Conservation (phyloP, 495 filamentous ascomycete species). For the Aspergillus taichungensis region DNA sequence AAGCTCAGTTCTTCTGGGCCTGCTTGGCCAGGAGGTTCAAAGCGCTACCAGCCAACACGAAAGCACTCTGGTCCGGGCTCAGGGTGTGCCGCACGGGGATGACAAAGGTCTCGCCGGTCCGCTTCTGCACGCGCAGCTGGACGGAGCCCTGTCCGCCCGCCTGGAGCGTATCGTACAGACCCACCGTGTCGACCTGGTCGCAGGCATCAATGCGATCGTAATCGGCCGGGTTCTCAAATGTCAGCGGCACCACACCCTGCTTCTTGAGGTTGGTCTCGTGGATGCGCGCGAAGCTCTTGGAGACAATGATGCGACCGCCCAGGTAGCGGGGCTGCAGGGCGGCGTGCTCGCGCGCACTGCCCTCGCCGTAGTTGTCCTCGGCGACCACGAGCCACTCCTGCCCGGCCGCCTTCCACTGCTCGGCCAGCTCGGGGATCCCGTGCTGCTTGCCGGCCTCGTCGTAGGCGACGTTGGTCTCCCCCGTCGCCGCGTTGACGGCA, state of each 20-base stretch:
- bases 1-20: constrained; percentile 5
- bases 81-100: constrained; percentile 61
- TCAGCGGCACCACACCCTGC: constrained; percentile 91
- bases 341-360: constrained; percentile 88
- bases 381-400: constrained; percentile 83
- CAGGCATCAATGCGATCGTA: constrained; percentile 76
- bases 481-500: constrained; percentile 83
- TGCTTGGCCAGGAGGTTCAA: constrained; percentile 74
- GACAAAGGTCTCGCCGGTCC: constrained; percentile 49
- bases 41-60: constrained; percentile 89
- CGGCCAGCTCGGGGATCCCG: constrained; percentile 76
- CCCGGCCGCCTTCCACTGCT: constrained; percentile 64
- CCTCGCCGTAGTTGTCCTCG: constrained; percentile 97
- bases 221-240: constrained; percentile 76
- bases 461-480: constrained; percentile 84
- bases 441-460: constrained; percentile 58
- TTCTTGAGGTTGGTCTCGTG: constrained; percentile 99
- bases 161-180: constrained; percentile 71
- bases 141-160: constrained; percentile 77
- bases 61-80: constrained; percentile 77
- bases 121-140: constrained; percentile 52
- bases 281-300: constrained; percentile 90
- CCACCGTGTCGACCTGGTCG: constrained; percentile 72
- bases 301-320: constrained; percentile 76
- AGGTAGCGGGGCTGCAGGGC: constrained; percentile 94